Conservation (phyloP, 2,329 filamentous ascomycete genomes). For the Fusarium longipes region DNA sequence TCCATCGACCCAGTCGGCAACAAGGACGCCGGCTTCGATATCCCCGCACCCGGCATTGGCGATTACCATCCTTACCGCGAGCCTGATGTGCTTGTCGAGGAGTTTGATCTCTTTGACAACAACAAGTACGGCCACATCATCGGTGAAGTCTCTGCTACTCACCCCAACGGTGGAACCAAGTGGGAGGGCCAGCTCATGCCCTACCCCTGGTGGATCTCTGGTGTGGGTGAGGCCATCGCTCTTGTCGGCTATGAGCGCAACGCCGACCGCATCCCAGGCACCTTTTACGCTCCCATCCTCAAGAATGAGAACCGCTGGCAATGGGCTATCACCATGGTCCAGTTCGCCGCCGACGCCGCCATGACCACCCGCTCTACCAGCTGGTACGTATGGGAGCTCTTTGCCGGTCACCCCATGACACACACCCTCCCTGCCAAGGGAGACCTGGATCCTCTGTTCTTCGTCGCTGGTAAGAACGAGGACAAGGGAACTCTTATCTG, state of each 20-base stretch:
- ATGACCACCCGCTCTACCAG: conserved; percentile 63
- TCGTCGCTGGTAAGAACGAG: conserved; percentile 60
- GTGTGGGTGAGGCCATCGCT: conserved; percentile 73
- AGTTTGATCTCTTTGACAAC: conserved; percentile 67
- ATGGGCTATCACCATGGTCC: conserved; percentile 63
- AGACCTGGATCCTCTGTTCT: conserved; percentile 60
- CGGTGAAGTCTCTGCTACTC: conserved; percentile 64
- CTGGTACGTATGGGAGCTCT: conserved; percentile 62
- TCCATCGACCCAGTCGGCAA: conserved; percentile 50
- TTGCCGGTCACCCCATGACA: conserved; percentile 59
- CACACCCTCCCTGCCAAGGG: conserved; percentile 59
- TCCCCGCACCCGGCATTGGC: conserved; percentile 56
- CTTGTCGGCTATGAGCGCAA: conserved; percentile 74
- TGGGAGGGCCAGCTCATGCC: conserved; percentile 59
- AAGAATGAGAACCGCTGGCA: conserved; percentile 63
- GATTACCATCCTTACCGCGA: conserved; percentile 65
- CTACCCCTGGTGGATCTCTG: conserved; percentile 66
- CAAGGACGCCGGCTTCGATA: conserved; percentile 48
- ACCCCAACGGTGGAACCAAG: conserved; percentile 63
- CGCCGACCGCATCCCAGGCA: conserved; percentile 66
- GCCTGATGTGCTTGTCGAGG: conserved; percentile 61
- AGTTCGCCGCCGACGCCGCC: conserved; percentile 60
- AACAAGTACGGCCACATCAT: conserved; percentile 51
- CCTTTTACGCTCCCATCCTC: conserved; percentile 63
- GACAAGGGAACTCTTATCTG: conserved; percentile 57